A percentile compares a stretch with the other conserved stretches of the same genome.
These are phyloP conservation scores for Calonectria honghensis DNA, from an alignment of 2,329 filamentous ascomycete species.

Conservation along the genomic window DNA sequence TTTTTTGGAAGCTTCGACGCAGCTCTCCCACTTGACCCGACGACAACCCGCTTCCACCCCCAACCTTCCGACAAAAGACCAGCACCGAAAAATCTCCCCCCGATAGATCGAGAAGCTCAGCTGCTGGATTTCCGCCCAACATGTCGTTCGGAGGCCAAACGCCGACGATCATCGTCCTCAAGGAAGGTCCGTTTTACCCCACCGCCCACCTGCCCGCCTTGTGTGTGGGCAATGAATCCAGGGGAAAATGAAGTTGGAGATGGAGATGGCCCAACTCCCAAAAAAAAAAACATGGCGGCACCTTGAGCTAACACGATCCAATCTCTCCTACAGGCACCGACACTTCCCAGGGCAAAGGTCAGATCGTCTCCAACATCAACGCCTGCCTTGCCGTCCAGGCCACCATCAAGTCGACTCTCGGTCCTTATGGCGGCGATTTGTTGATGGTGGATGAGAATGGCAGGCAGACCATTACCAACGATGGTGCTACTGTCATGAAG, in stretches of 20 bases:
- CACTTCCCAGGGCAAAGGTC: conserved; percentile 95
- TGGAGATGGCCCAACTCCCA: conserved; percentile 38
- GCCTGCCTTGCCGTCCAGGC: conserved; percentile 96
- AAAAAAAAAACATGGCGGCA: conserved; percentile 31
- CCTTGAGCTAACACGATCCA: conserved; percentile 36
- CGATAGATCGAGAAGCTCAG: conserved; percentile 39
- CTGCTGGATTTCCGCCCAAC: conserved; percentile 55
- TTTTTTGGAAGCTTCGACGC: conserved; percentile 70
- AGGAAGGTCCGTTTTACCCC: conserved; percentile 85
- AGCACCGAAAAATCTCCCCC: conserved; percentile 40
- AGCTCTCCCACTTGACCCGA: conserved; percentile 57
- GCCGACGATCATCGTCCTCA: conserved; percentile 97
- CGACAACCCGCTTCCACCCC: conserved; percentile 51
- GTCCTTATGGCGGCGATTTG: conserved; percentile 96
- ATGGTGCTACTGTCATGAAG: conserved; percentile 99
- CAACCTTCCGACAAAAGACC: conserved; percentile 35
- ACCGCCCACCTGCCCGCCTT: conserved; percentile 59
- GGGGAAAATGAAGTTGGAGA: conserved; percentile 41
- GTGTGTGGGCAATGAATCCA: conserved; percentile 45
- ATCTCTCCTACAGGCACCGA: conserved; percentile 84
- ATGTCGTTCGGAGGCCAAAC: conserved; percentile 99
- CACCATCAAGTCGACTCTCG: conserved; percentile 96
- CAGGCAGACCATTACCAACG: conserved; percentile 97
- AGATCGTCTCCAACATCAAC: conserved; percentile 98
- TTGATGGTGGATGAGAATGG: conserved; percentile 97